A percentile compares a stretch with the other conserved stretches of the same genome.
Conservation (phyloP, 352 stramenopile species). For the Salisapilia sapeloensis region DNA sequence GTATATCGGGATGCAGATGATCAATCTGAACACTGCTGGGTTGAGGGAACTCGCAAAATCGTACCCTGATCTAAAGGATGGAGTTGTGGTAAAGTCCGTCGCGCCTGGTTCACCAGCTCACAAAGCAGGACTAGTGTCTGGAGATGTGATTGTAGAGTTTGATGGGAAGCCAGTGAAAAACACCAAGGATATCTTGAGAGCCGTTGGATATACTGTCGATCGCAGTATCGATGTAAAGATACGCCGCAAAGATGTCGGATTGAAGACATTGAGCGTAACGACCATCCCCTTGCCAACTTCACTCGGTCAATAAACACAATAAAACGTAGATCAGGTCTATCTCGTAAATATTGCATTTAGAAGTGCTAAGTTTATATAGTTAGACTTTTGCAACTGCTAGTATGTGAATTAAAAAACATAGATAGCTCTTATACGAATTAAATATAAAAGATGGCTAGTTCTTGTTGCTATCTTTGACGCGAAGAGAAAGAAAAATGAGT, state of each 20-base stretch:
- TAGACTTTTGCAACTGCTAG: too few species aligned
- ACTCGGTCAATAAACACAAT: too few species aligned
- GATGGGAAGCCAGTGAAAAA: constrained; percentile 46
- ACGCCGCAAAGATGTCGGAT: constrained; percentile 26
- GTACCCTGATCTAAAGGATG: constrained; percentile 59
- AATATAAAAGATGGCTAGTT: too few species aligned
- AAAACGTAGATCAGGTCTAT: too few species aligned
- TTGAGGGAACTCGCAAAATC: constrained; percentile 39
- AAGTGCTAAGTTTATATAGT: too few species aligned
- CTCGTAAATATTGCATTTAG: too few species aligned
- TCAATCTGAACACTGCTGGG: constrained; percentile 61
- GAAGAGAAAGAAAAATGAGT: constrained; percentile 8
- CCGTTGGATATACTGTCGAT: constrained; percentile 54
- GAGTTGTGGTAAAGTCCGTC: constrained; percentile 75
- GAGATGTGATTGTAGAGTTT: constrained; percentile 65
- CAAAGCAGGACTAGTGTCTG: constrained; percentile 48
- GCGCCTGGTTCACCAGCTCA: constrained; percentile 55
- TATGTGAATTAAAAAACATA: too few species aligned
- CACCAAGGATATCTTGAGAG: constrained; percentile 58
- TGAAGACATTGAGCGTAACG: constrained; percentile 29
- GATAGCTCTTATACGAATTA: constrained; percentile 36
- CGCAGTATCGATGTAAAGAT: constrained; percentile 50
- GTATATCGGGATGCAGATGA: constrained; percentile 88
- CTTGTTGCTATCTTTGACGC: constrained; percentile 4
- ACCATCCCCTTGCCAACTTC: constrained; percentile 51